These are phyloP conservation scores for Teratosphaeria pseudoeucalypti DNA, from an alignment of 2,329 filamentous ascomycete species.

Conservation along the genomic window DNA sequence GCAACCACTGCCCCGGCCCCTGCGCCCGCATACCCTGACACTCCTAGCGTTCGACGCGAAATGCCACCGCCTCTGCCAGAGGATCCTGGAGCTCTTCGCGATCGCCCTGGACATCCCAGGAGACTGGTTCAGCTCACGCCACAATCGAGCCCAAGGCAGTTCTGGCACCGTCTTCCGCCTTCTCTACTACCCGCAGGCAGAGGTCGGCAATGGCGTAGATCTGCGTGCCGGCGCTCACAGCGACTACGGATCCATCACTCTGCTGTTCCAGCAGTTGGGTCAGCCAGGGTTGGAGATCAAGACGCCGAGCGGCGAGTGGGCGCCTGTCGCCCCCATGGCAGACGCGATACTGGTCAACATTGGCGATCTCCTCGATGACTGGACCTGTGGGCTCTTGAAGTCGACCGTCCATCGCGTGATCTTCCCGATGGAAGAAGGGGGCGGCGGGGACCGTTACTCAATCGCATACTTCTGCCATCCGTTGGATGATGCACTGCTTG, in stretches of 20 bases:
- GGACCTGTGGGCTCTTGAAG: conserved; percentile 80
- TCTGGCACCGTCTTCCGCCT: conserved; percentile 42
- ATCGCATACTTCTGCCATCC: conserved; percentile 57
- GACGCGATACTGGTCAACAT: conserved; percentile 54
- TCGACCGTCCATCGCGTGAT: conserved; percentile 84
- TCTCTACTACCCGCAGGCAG: conserved; percentile 38
- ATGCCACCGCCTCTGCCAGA: conserved; percentile 63
- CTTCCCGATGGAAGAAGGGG: conserved; percentile 41
- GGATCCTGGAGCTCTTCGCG: conserved; percentile 66
- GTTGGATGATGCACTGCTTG: conserved; percentile 43
- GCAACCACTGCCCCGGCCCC: conserved; percentile 62
- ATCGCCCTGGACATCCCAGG: conserved; percentile 52
- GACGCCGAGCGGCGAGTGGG: conserved; percentile 39
- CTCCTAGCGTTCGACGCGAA: conserved; percentile 57
- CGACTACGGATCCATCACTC: conserved; percentile 63
- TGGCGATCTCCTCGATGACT: conserved; percentile 67
- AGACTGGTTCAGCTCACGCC: conserved; percentile 51
- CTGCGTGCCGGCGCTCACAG: conserved; percentile 86
- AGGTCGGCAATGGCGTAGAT: conserved; percentile 42
- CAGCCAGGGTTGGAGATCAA: conserved; percentile 82
- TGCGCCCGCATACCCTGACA: conserved; percentile 49
- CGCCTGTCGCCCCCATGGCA: conserved; percentile 39
- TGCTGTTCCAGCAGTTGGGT: conserved; percentile 71
- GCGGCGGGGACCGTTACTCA: conserved; percentile 42
- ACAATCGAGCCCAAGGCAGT: conserved; percentile 41